A percentile compares a stretch with the other conserved stretches of the same genome.
These are phyloP conservation scores for Fagopyrum esculentum DNA, from an alignment of 148 eudicot genomes.

Conservation along the genomic window DNA sequence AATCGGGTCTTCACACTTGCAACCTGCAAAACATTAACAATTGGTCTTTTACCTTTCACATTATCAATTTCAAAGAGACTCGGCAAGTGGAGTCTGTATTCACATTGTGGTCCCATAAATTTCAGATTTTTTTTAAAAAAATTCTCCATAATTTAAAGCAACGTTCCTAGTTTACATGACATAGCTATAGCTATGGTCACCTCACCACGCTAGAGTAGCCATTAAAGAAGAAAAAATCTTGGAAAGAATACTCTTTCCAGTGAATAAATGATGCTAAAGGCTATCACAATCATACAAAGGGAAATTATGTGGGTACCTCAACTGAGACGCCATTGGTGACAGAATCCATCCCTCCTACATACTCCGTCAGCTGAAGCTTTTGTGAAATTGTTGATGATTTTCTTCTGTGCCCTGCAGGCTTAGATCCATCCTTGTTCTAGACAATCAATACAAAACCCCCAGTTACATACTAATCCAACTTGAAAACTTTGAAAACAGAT, in stretches of 20 bases:
- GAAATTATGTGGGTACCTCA: constrained; percentile 45
- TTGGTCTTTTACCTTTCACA: not conserved
- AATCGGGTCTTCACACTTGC: constrained; percentile 12
- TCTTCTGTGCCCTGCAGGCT: constrained; percentile 48
- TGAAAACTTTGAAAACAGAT: not conserved
- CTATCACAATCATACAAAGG: not conserved
- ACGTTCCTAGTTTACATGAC: not conserved
- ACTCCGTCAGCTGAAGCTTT: constrained; percentile 43
- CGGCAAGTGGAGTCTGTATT: not conserved
- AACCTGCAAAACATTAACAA: not conserved
- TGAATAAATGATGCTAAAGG: not conserved
- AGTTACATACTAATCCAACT: not conserved
- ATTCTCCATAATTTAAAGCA: not conserved
- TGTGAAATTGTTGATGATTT: constrained; percentile 52
- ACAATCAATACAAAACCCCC: constrained; percentile 12
- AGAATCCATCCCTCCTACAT: constrained; percentile 29
- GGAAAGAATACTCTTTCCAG: not conserved
- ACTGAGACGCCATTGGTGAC: constrained; percentile 26
- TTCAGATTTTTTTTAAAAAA: not conserved
- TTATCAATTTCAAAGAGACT: not conserved
- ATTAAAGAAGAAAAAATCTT: not conserved
- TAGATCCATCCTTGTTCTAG: constrained; percentile 29
- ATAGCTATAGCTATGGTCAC: not conserved
- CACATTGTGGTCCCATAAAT: constrained; percentile 7
- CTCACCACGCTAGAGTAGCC: not conserved